Conservation (phyloP, 148 eudicot genomes). For the Spergularia bocconei region DNA sequence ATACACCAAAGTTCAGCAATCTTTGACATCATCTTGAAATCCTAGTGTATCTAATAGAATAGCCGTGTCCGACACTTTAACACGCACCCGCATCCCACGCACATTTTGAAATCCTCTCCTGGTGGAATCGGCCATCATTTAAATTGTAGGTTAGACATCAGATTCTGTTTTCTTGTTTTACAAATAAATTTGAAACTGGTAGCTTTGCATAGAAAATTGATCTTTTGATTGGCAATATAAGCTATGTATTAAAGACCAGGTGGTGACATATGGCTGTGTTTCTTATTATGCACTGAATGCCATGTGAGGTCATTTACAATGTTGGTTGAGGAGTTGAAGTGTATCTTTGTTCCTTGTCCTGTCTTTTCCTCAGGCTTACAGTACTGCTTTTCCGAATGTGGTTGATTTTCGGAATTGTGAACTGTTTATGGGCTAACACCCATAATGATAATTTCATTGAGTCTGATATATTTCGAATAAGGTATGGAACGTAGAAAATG, state of each 20-base stretch:
- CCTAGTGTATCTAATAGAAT: too few relatives aligned
- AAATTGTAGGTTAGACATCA: conserved; percentile 3
- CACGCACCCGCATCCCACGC: too few relatives aligned
- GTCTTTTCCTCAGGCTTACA: neutral
- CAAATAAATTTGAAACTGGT: conserved; percentile 12
- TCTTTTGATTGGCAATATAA: neutral
- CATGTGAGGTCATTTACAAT: conserved; percentile 29
- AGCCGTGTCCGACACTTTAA: too few relatives aligned
- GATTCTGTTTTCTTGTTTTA: conserved; percentile 12
- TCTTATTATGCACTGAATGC: conserved; percentile 8
- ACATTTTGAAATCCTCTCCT: conserved; percentile 2
- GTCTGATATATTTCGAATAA: too few relatives aligned
- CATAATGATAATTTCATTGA: too few relatives aligned
- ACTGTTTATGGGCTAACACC: too few relatives aligned
- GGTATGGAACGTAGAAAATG: too few relatives aligned
- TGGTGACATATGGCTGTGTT: conserved; percentile 7
- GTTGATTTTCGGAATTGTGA: too few relatives aligned
- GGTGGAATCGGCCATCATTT: neutral
- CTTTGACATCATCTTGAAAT: neutral
- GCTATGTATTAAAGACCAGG: conserved; percentile 14
- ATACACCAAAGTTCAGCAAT: neutral
- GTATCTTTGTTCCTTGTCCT: conserved; percentile 13
- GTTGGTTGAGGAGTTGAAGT: conserved; percentile 16
- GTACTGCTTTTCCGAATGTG: too few relatives aligned
- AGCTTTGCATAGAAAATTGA: conserved; percentile 16